Conservation (phyloP, 1,284 basidiomycete genomes). For the Sparassis latifolia region DNA sequence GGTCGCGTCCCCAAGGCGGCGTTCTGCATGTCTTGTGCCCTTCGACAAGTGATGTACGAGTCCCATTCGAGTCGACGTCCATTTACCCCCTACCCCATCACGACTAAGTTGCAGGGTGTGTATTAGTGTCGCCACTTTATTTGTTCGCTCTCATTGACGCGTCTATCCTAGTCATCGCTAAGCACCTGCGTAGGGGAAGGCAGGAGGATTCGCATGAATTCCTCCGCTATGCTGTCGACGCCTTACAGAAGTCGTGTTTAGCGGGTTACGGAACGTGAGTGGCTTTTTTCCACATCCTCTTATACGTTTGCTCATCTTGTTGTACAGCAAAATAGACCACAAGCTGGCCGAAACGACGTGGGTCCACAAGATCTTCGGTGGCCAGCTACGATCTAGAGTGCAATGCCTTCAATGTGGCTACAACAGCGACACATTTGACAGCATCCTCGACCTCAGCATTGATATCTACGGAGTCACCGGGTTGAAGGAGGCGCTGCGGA, state of each 20-base stretch:
- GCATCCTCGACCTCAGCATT: conserved; percentile 88
- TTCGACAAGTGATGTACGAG: conserved; percentile 49
- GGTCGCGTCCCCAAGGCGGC: conserved; percentile 43
- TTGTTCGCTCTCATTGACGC: not conserved
- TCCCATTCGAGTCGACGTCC: conserved; percentile 40
- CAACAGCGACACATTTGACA: conserved; percentile 96
- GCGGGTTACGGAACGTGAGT: conserved; percentile 66
- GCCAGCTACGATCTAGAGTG: conserved; percentile 87
- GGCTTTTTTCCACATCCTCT: conserved; percentile 1
- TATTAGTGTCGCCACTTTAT: conserved; percentile 10
- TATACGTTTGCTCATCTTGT: conserved; percentile 3
- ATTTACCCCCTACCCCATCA: conserved; percentile 59
- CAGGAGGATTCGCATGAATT: conserved; percentile 99
- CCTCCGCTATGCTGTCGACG: conserved; percentile 90
- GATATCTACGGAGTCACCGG: conserved; percentile 69
- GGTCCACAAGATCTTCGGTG: conserved; percentile 94
- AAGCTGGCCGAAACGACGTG: conserved; percentile 86
- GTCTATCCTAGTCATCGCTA: conserved; percentile 69
- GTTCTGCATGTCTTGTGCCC: conserved; percentile 77
- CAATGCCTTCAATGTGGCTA: conserved; percentile 80
- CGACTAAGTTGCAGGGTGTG: conserved; percentile 64
- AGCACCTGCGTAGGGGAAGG: conserved; percentile 83
- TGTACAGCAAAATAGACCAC: conserved; percentile 65
- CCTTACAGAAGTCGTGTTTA: conserved; percentile 82
- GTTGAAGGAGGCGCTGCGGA: conserved; percentile 73